Conservation (phyloP, 73 alveolate species). For the Symbiodinium pilosum region DNA sequence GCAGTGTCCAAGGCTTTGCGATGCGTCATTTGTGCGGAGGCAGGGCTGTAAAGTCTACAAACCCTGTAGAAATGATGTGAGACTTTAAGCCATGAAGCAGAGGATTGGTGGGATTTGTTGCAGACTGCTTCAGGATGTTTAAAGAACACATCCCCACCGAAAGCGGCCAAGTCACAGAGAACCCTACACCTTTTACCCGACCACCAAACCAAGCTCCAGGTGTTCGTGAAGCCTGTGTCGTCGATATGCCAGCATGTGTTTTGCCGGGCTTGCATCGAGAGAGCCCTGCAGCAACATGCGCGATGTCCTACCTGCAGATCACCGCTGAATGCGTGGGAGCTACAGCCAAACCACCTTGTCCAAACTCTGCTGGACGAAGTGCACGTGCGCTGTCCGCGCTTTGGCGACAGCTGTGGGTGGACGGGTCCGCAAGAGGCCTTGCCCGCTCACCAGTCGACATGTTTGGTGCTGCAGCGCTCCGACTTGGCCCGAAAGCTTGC, state of each 20-base stretch:
- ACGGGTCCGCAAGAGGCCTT: constrained; percentile 10
- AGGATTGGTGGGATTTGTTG: too few species aligned
- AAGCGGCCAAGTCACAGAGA: too few species aligned
- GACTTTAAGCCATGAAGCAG: too few species aligned
- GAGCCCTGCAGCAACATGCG: neutral
- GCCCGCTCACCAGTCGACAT: neutral
- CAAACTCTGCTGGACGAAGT: constrained; percentile 21
- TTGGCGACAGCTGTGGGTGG: constrained; percentile 14
- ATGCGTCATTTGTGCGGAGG: neutral
- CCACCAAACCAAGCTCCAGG: too few species aligned
- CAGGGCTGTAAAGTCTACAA: too few species aligned
- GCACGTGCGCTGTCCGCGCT: constrained; percentile 2
- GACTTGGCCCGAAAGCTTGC: neutral
- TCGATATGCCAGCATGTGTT: constrained; percentile 31
- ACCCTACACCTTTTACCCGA: too few species aligned
- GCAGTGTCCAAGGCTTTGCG: neutral
- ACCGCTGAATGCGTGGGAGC: neutral
- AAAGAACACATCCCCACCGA: too few species aligned
- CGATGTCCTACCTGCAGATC: constrained; percentile 32
- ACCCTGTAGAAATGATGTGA: too few species aligned
- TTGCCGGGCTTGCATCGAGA: constrained; percentile 3
- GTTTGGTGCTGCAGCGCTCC: neutral
- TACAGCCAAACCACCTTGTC: neutral
- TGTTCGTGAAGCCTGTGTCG: constrained; percentile 1
- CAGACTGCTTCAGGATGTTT: too few species aligned